Evolutionary conservation across 31 red algal genomes (phyloP).

Genomic region (Bonnemaisonia californica): DNA sequence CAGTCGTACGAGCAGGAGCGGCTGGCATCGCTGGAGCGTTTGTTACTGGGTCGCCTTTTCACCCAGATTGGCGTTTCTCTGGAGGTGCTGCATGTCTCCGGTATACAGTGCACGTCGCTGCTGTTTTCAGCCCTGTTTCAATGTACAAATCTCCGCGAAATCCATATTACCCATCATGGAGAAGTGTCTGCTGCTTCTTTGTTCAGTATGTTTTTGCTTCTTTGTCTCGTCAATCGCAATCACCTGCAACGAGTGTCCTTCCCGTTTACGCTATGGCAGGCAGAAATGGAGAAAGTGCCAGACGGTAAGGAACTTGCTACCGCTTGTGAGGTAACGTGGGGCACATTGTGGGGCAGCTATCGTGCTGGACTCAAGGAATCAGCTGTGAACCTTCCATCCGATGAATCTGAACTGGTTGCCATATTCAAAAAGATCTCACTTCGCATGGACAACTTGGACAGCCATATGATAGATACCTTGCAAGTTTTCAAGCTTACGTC

Average conservation of each 20-base stretch:
- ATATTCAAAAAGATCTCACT: constrained; percentile 30
- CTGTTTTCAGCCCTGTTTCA: constrained; percentile 59
- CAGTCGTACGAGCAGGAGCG: constrained; percentile 25
- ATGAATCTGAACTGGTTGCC: constrained; percentile 40
- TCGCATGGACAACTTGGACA: constrained; percentile 43
- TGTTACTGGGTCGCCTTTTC: constrained; percentile 54
- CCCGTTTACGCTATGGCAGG: constrained; percentile 32
- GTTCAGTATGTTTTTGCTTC: constrained; percentile 25
- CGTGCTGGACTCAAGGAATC: constrained; percentile 60
- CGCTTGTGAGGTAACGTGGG: constrained; percentile 53
- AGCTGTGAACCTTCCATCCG: constrained; percentile 45
- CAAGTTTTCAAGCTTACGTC: constrained; percentile 3
- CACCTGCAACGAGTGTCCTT: constrained; percentile 14
- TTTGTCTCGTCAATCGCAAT: constrained; percentile 41
- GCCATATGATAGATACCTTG: constrained; percentile 30
- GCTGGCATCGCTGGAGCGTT: constrained; percentile 32
- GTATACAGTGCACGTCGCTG: constrained; percentile 40
- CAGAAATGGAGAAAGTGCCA: not conserved
- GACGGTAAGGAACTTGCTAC: constrained; percentile 4
- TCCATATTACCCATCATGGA: constrained; percentile 40
- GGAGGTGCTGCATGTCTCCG: constrained; percentile 23
- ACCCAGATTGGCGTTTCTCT: constrained; percentile 39
- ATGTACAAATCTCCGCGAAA: constrained; percentile 45
- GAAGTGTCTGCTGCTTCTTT: constrained; percentile 12
- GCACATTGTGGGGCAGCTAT: constrained; percentile 47